Conservation (phyloP, 768 basidiomycete genomes). For the Lactarius indigo region DNA sequence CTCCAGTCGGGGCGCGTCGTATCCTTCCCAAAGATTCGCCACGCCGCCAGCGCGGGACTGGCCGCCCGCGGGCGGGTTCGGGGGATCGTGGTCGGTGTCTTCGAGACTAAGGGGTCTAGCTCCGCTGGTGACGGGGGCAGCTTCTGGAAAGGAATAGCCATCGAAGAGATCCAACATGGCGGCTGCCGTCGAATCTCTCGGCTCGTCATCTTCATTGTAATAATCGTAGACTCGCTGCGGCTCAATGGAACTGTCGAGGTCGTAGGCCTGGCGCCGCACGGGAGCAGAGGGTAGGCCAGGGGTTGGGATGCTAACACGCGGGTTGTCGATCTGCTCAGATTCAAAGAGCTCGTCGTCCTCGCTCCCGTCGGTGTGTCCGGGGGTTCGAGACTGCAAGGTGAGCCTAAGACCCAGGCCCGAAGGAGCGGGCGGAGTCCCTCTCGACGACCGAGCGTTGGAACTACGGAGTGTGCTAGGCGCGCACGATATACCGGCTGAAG, state of each 20-base stretch:
- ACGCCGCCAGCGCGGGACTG: not conserved
- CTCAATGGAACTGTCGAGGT: not conserved
- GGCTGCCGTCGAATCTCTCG: not conserved
- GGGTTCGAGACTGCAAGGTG: not conserved
- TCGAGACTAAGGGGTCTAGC: not conserved
- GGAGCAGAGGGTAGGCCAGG: not conserved
- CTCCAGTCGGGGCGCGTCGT: conserved; percentile 1
- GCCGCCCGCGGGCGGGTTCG: not conserved
- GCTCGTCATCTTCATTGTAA: conserved; percentile 2
- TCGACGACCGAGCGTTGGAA: not conserved
- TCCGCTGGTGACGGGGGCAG: not conserved
- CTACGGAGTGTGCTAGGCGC: not conserved
- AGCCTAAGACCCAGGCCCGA: not conserved
- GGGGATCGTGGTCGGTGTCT: not conserved
- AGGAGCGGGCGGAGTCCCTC: no score
- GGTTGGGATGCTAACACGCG: not conserved
- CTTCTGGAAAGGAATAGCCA: not conserved
- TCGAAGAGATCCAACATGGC: conserved; percentile 1
- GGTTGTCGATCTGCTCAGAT: not conserved
- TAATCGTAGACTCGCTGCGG: not conserved
- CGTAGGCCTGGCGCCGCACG: not conserved
- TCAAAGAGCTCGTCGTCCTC: conserved; percentile 1
- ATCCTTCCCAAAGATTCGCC: conserved; percentile 1
- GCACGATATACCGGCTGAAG: not conserved
- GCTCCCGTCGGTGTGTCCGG: conserved; percentile 5